Percentiles rank a stretch among this genome's conserved stretches.
phyloP scores from a whole-genome alignment of 148 eudicot genomes.

The Spergularia marina region DNA sequence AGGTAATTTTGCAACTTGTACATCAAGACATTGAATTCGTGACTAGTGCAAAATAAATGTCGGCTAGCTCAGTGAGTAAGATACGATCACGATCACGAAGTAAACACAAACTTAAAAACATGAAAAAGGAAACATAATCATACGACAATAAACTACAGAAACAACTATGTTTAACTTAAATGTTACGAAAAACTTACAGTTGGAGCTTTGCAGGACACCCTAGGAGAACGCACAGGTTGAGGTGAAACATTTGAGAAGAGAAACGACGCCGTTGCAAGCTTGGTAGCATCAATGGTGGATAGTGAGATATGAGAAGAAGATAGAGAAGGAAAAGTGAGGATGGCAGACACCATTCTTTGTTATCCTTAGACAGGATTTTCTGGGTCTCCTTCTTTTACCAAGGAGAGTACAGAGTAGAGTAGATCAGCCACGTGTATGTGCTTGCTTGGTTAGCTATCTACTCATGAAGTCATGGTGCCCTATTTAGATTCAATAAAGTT shows the following conservation, averaged over 20 bases:
- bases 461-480: no score
- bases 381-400: background rate
- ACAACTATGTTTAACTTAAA: background rate
- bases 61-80: no score
- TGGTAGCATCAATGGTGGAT: background rate
- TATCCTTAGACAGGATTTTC: constrained; percentile 19
- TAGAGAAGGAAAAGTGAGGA: constrained; percentile 19
- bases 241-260: constrained; percentile 15
- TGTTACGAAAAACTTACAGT: constrained; percentile 6
- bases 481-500: no score
- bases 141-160: background rate
- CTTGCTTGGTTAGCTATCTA: no score
- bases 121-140: background rate
- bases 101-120: no score
- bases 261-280: constrained; percentile 14
- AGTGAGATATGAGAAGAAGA: constrained; percentile 3
- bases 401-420: no score
- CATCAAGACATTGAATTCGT: no score
- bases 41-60: no score
- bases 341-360: constrained; percentile 33
- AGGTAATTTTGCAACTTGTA: no score
- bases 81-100: no score
- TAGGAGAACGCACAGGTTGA: constrained; percentile 9
- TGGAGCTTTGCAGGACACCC: constrained; percentile 17
- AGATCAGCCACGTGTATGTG: no score